A percentile compares a stretch with the other conserved stretches of the same genome.
phyloP scores from a whole-genome alignment of 1,284 basidiomycete genomes.

The Cryptococcus sp. region DNA sequence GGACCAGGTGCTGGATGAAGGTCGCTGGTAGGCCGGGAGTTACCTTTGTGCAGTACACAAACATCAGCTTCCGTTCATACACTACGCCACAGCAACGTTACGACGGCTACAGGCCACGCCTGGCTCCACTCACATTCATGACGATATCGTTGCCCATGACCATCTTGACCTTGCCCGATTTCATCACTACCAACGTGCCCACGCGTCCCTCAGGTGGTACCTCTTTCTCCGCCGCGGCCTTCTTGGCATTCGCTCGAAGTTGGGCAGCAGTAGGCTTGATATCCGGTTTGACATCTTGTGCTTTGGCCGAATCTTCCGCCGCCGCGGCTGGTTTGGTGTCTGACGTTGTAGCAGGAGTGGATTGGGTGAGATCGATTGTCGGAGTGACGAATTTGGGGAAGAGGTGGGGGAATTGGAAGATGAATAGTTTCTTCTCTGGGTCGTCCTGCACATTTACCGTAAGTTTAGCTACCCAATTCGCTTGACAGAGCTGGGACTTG shows the following conservation, averaged over 20 bases:
- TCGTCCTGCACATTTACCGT: slow-evolving; percentile 30
- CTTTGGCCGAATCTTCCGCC: slow-evolving; percentile 8
- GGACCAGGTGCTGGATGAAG: slow-evolving; percentile 84
- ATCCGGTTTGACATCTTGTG: slow-evolving; percentile 35
- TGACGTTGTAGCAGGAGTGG: slow-evolving; percentile 31
- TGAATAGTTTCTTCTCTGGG: slow-evolving; percentile 71
- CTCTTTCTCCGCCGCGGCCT: slow-evolving; percentile 27
- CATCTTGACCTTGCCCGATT: slow-evolving; percentile 83
- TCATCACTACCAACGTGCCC: slow-evolving; percentile 78
- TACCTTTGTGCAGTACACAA: slow-evolving; percentile 59
- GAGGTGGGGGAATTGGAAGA: slow-evolving; percentile 90
- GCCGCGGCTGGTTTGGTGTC: slow-evolving; percentile 2
- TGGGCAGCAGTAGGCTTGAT: slow-evolving; percentile 37
- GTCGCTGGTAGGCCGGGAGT: slow-evolving; percentile 80
- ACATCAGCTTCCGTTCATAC: background rate
- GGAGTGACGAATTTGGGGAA: slow-evolving; percentile 70
- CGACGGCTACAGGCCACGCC: too few relatives aligned
- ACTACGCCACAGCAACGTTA: too few relatives aligned
- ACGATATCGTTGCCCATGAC: slow-evolving; percentile 75
- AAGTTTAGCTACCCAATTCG: slow-evolving; percentile 21
- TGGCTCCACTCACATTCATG: slow-evolving; percentile 66
- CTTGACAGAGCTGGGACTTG: slow-evolving; percentile 29
- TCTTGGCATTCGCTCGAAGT: slow-evolving; percentile 26
- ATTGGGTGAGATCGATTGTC: slow-evolving; percentile 25
- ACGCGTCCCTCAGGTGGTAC: slow-evolving; percentile 68